Conservation (phyloP, 495 filamentous ascomycete species). For the Podospora pseudoanserina region DNA sequence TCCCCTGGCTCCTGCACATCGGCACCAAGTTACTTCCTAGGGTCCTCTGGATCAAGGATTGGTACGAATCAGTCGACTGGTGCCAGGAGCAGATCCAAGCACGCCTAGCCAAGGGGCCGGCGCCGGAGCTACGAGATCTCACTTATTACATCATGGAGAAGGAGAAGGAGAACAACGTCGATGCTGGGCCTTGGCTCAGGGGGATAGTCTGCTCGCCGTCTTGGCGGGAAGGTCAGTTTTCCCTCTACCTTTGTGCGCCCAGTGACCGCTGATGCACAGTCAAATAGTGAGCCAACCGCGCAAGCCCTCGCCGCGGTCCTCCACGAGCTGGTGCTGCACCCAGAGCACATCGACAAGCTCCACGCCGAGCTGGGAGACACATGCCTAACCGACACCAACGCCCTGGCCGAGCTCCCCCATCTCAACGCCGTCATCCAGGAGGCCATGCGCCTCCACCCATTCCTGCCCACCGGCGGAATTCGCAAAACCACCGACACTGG, state of each 20-base stretch:
- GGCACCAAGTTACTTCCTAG: constrained; percentile 29
- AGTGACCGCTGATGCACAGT: too few species aligned
- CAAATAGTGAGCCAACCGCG: neutral
- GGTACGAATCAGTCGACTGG: constrained; percentile 31
- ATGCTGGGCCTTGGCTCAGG: too few species aligned
- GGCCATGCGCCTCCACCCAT: constrained; percentile 50
- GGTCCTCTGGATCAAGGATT: constrained; percentile 31
- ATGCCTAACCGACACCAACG: neutral
- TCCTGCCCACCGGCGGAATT: constrained; percentile 42
- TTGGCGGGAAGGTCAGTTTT: constrained; percentile 1
- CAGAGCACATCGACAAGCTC: neutral
- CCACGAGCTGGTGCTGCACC: neutral
- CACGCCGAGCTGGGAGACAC: neutral
- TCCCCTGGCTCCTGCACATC: constrained; percentile 40
- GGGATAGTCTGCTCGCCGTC: constrained; percentile 11
- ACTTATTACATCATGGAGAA: too few species aligned
- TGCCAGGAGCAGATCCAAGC: constrained; percentile 35
- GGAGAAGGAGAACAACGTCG: too few species aligned
- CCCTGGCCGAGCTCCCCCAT: constrained; percentile 20
- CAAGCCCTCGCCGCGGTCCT: neutral
- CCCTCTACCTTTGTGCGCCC: too few species aligned
- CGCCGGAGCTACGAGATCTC: neutral
- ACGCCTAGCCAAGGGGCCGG: constrained; percentile 20
- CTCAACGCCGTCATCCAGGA: constrained; percentile 54
- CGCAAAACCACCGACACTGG: constrained; percentile 45